phyloP scores from a whole-genome alignment of 2,329 filamentous ascomycete species.

The Rutstroemia sp. region DNA sequence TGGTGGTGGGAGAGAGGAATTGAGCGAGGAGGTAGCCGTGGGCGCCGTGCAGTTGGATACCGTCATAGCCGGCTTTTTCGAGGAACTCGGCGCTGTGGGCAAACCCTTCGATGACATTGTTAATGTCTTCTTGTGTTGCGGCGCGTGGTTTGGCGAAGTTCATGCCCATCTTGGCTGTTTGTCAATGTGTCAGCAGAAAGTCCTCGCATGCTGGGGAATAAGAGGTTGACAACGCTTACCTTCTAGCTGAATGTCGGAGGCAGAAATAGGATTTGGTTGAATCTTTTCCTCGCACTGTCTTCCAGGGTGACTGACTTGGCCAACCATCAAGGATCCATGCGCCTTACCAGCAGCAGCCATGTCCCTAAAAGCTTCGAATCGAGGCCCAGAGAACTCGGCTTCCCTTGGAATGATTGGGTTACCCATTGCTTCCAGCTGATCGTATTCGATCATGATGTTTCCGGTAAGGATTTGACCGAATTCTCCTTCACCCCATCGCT shows the following conservation, averaged over 20 bases:
- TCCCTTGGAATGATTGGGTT: conserved; percentile 51
- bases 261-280: conserved; percentile 33
- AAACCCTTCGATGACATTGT: conserved; percentile 50
- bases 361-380: conserved; percentile 52
- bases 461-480: conserved; percentile 52
- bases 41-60: conserved; percentile 32
- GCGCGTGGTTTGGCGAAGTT: conserved; percentile 46
- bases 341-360: conserved; percentile 48
- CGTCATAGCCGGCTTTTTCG: conserved; percentile 53
- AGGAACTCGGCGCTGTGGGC: conserved; percentile 54
- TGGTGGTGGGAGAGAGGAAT: conserved; percentile 26
- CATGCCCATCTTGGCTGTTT: conserved; percentile 35
- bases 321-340: conserved; percentile 50
- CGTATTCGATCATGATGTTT: conserved; percentile 57
- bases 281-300: conserved; percentile 30
- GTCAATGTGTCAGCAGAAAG: background rate
- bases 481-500: conserved; percentile 51
- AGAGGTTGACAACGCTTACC: conserved; percentile 13
- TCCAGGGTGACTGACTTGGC: conserved; percentile 56
- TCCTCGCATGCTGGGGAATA: background rate
- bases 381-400: conserved; percentile 43
- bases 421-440: conserved; percentile 47
- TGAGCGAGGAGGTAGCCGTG: conserved; percentile 29
- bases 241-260: conserved; percentile 34
- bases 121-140: conserved; percentile 47